A percentile compares a stretch with the other conserved stretches of the same genome.
Evolutionary conservation across 1,139 yeast species (phyloP).

Genomic region (Diutina siamensis): DNA sequence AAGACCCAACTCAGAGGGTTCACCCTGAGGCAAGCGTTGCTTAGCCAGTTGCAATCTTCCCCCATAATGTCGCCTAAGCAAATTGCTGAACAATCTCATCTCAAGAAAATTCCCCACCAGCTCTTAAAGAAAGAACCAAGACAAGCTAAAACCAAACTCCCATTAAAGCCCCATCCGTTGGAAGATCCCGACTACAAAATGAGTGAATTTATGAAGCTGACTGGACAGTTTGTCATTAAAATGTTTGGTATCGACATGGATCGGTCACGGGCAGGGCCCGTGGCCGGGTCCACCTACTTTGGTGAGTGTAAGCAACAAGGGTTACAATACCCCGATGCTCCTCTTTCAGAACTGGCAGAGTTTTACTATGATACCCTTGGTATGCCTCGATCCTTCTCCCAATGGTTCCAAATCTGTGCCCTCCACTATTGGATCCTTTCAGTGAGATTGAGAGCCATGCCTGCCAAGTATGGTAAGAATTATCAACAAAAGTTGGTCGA

Average conservation of each 20-base stretch:
- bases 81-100: slow-evolving; percentile 36
- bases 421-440: slow-evolving; percentile 89
- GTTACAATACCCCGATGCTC: slow-evolving; percentile 60
- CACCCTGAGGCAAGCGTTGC: background rate
- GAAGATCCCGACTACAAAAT: slow-evolving; percentile 47
- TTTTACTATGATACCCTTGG: slow-evolving; percentile 73
- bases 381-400: slow-evolving; percentile 78
- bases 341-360: slow-evolving; percentile 48
- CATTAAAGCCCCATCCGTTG: slow-evolving; percentile 42
- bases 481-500: slow-evolving; percentile 91
- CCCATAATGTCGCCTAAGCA: slow-evolving; percentile 9
- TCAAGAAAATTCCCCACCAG: slow-evolving; percentile 34
- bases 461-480: slow-evolving; percentile 75
- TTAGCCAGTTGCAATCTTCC: background rate
- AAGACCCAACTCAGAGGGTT: background rate
- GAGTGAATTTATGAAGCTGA: slow-evolving; percentile 55
- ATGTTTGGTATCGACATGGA: slow-evolving; percentile 81
- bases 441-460: slow-evolving; percentile 94
- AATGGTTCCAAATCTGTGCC: slow-evolving; percentile 88
- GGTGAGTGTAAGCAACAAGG: slow-evolving; percentile 84
- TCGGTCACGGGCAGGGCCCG: slow-evolving; percentile 81
- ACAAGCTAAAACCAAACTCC: slow-evolving; percentile 31
- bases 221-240: slow-evolving; percentile 64
- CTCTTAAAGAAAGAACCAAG: slow-evolving; percentile 24
- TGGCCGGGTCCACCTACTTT: slow-evolving; percentile 82